phyloP scores from a whole-genome alignment of 2,329 filamentous ascomycete genomes.

The Aspergillus sp. region DNA sequence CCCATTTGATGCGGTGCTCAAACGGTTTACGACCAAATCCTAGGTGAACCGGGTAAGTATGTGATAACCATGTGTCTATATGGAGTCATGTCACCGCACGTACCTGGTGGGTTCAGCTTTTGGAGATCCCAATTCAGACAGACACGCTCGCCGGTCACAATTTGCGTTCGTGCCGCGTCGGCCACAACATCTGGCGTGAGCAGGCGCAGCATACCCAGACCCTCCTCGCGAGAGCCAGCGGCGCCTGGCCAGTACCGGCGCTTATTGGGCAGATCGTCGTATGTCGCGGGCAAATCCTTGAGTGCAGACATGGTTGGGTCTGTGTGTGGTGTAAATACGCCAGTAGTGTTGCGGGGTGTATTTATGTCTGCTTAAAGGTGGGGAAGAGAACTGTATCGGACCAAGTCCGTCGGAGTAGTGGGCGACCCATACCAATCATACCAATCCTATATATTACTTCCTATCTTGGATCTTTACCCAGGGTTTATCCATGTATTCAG shows the following conservation, averaged over 20 bases:
- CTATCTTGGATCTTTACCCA: no score
- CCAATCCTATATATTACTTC: no score
- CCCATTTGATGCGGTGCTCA: conserved; percentile 52
- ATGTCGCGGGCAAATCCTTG: conserved; percentile 28
- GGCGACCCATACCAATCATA: no score
- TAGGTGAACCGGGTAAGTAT: conserved; percentile 13
- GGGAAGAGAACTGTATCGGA: conserved; percentile 8
- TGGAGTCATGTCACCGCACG: neutral
- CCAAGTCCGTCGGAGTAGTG: conserved; percentile 9
- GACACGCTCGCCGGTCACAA: conserved; percentile 52
- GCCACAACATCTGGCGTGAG: conserved; percentile 54
- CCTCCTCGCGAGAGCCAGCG: conserved; percentile 50
- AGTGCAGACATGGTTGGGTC: conserved; percentile 19
- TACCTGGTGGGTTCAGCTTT: conserved; percentile 50
- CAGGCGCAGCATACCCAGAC: conserved; percentile 51
- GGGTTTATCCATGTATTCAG: conserved; percentile 1
- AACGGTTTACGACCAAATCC: conserved; percentile 53
- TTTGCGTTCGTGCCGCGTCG: conserved; percentile 50
- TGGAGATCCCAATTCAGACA: conserved; percentile 57
- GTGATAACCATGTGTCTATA: neutral
- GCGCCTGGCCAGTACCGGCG: conserved; percentile 49
- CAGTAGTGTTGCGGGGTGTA: conserved; percentile 3
- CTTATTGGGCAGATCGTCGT: conserved; percentile 47
- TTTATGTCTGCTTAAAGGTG: neutral
- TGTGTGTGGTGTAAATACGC: neutral